Percentiles rank a stretch among this genome's conserved stretches.
These are phyloP conservation scores for Cyclotella sp. DNA, from an alignment of 108 stramenopile genomes.

Conservation along the genomic window DNA sequence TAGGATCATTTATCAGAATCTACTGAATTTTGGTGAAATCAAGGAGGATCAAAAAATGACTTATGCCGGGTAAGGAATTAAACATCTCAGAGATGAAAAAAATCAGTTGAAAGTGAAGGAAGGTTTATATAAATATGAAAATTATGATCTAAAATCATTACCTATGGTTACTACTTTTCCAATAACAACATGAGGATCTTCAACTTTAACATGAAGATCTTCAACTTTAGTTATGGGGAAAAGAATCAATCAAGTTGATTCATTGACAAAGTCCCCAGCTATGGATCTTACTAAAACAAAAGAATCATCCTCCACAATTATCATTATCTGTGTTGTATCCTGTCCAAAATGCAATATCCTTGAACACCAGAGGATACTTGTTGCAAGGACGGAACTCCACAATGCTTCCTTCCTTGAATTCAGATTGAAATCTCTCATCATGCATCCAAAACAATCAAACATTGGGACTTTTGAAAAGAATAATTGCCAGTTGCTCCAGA, in stretches of 20 bases:
- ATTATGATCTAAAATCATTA: too few relatives aligned
- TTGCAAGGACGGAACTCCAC: slow-evolving; percentile 72
- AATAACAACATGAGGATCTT: slow-evolving; percentile 69
- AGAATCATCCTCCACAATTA: slow-evolving; percentile 77
- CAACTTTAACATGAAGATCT: too few relatives aligned
- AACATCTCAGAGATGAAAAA: too few relatives aligned
- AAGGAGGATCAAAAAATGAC: too few relatives aligned
- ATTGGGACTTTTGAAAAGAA: slow-evolving; percentile 94
- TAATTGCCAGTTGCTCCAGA: slow-evolving; percentile 91
- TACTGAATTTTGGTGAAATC: too few relatives aligned
- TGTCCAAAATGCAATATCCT: slow-evolving; percentile 90
- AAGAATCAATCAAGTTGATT: slow-evolving; percentile 83
- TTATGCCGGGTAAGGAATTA: too few relatives aligned
- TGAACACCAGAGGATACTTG: slow-evolving; percentile 86
- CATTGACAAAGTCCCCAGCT: slow-evolving; percentile 86
- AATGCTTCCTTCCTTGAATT: slow-evolving; percentile 82
- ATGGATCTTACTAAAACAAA: slow-evolving; percentile 78
- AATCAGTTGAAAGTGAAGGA: too few relatives aligned
- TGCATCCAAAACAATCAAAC: slow-evolving; percentile 94
- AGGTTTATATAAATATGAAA: too few relatives aligned
- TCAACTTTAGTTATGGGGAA: slow-evolving; percentile 84
- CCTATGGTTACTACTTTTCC: too few relatives aligned
- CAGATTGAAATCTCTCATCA: slow-evolving; percentile 86
- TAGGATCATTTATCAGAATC: too few relatives aligned
- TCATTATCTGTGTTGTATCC: slow-evolving; percentile 24